A percentile compares a stretch with the other conserved stretches of the same genome.
phyloP scores from a whole-genome alignment of 2,329 filamentous ascomycete genomes.

The Cryphonectria parasitica region DNA sequence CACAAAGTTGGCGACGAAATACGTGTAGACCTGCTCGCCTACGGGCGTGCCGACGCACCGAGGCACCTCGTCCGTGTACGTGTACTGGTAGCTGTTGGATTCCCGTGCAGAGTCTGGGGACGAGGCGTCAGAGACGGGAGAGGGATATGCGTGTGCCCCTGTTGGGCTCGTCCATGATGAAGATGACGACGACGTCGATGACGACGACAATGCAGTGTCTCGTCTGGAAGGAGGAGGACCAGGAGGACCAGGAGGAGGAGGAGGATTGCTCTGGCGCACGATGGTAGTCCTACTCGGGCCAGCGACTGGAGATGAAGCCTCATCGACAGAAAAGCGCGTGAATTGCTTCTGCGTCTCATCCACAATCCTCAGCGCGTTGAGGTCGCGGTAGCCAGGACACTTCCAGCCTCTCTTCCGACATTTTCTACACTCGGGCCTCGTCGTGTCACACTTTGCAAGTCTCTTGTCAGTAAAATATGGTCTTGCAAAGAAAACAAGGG shows the following conservation, averaged over 20 bases:
- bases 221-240: neutral
- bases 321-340: constrained; percentile 27
- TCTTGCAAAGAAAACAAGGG: neutral
- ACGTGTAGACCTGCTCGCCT: constrained; percentile 29
- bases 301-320: constrained; percentile 1
- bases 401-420: constrained; percentile 29
- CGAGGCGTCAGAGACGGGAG: constrained; percentile 18
- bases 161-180: constrained; percentile 5
- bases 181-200: neutral
- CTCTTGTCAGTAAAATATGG: neutral
- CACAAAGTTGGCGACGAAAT: constrained; percentile 28
- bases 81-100: constrained; percentile 11
- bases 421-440: constrained; percentile 29
- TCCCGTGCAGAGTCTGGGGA: neutral
- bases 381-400: constrained; percentile 29
- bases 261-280: constrained; percentile 17
- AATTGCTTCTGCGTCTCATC: constrained; percentile 30
- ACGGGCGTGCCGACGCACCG: constrained; percentile 25
- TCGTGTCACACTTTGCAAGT: constrained; percentile 25
- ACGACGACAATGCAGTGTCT: neutral
- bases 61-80: constrained; percentile 18
- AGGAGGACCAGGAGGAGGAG: neutral
- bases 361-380: constrained; percentile 29
- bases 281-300: constrained; percentile 16
- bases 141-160: constrained; percentile 21